Conservation (phyloP, 192 early-diverging fungal genomes). For the Backusella mclennaniae region DNA sequence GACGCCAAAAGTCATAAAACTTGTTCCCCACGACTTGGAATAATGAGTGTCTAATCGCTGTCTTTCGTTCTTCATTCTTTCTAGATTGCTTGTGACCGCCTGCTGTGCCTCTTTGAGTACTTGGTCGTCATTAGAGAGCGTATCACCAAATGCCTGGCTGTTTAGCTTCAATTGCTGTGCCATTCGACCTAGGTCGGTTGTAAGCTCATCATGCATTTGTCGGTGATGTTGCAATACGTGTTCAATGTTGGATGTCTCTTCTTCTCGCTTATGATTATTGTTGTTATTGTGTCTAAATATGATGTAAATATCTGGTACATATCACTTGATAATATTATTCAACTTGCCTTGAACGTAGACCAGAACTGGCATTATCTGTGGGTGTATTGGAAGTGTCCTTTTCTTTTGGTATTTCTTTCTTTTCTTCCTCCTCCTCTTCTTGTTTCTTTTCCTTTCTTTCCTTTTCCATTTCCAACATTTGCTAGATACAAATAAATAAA, state of each 20-base stretch:
- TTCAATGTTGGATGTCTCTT: conserved; percentile 39
- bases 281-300: not conserved
- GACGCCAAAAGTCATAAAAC: conserved; percentile 42
- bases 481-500: not conserved
- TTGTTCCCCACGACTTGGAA: conserved; percentile 46
- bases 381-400: not conserved
- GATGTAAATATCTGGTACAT: no score
- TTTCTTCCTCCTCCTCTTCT: not conserved
- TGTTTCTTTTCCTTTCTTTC: not conserved
- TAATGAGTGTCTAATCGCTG: conserved; percentile 35
- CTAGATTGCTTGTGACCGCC: conserved; percentile 37
- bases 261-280: conserved; percentile 15
- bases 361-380: not conserved
- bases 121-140: conserved; percentile 41
- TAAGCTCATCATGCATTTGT: conserved; percentile 49
- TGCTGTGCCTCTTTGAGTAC: conserved; percentile 41
- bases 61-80: conserved; percentile 34
- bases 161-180: conserved; percentile 50
- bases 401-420: not conserved
- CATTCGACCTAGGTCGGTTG: conserved; percentile 46
- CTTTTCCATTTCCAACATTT: not conserved
- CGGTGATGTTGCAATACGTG: conserved; percentile 48
- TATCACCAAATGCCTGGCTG: conserved; percentile 42
- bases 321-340: not conserved
- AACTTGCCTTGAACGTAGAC: not conserved